Conservation (phyloP, 192 early-diverging fungal species). For the Backusella liffmaniae region DNA sequence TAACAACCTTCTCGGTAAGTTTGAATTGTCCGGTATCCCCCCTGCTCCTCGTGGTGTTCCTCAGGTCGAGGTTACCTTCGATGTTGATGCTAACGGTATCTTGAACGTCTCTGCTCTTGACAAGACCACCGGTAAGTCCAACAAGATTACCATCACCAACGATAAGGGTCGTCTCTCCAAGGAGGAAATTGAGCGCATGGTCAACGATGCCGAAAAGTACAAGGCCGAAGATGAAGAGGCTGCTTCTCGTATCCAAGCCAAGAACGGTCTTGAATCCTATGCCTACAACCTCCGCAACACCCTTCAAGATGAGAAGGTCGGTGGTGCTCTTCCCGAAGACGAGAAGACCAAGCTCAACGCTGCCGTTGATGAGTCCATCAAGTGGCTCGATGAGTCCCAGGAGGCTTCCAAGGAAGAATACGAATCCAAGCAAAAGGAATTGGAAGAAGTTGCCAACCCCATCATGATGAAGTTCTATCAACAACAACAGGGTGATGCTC, state of each 20-base stretch:
- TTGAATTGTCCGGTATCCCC: constrained; percentile 94
- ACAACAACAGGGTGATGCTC: constrained; percentile 60
- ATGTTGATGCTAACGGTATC: constrained; percentile 94
- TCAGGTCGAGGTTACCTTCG: constrained; percentile 98
- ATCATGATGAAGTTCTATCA: constrained; percentile 98
- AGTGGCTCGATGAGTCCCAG: constrained; percentile 92
- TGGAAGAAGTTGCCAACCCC: constrained; percentile 92
- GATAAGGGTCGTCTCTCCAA: constrained; percentile 95
- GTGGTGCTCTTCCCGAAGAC: constrained; percentile 73
- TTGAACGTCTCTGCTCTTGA: constrained; percentile 92
- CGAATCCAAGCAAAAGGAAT: constrained; percentile 91
- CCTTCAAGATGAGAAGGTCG: constrained; percentile 82
- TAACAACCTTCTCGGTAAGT: constrained; percentile 98
- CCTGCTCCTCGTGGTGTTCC: constrained; percentile 95
- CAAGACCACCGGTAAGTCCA: constrained; percentile 97
- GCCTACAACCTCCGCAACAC: constrained; percentile 98
- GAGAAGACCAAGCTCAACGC: constrained; percentile 88
- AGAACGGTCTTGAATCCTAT: constrained; percentile 97
- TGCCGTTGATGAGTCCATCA: constrained; percentile 88
- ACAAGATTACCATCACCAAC: constrained; percentile 97
- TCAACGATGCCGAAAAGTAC: constrained; percentile 93
- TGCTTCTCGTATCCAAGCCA: constrained; percentile 85
- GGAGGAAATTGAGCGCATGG: constrained; percentile 98
- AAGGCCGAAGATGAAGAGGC: constrained; percentile 98
- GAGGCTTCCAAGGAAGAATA: constrained; percentile 99